phyloP scores from a whole-genome alignment of 176 grass and related monocot genomes.

The Saccharum spontaneum region DNA sequence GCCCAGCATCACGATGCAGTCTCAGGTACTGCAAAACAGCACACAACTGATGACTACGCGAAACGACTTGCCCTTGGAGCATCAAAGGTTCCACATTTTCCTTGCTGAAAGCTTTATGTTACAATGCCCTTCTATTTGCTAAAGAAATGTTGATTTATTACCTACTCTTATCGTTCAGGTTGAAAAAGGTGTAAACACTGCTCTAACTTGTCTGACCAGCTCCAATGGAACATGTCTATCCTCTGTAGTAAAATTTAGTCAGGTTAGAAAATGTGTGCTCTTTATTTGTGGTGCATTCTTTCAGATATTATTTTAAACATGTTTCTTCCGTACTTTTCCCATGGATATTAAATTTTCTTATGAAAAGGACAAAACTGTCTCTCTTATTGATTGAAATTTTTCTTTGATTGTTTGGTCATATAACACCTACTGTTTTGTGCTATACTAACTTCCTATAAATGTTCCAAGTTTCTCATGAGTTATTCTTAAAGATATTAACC shows the following conservation, averaged over 20 bases:
- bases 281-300: conserved; percentile 21
- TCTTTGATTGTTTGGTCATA: not conserved
- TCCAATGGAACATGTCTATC: conserved; percentile 46
- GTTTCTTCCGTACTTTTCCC: not conserved
- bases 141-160: not conserved
- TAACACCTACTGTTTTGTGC: not conserved
- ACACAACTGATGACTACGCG: conserved; percentile 84
- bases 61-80: conserved; percentile 77
- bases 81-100: conserved; percentile 48
- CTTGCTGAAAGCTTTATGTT: not conserved
- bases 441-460: not conserved
- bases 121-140: conserved; percentile 16
- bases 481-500: not conserved
- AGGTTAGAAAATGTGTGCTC: conserved; percentile 40
- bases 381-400: not conserved
- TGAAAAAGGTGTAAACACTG: conserved; percentile 58
- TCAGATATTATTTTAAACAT: not conserved
- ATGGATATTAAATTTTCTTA: not conserved
- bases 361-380: not conserved
- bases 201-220: conserved; percentile 61
- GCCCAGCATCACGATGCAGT: conserved; percentile 94
- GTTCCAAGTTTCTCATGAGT: not conserved
- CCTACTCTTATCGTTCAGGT: conserved; percentile 49
- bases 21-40: conserved; percentile 78
- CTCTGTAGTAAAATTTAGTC: conserved; percentile 55